Evolutionary conservation across 2,329 filamentous ascomycete genomes (phyloP), one percentile per base, ranked within the genome.

Genomic region (Pestalotiopsis sp.): DNA sequence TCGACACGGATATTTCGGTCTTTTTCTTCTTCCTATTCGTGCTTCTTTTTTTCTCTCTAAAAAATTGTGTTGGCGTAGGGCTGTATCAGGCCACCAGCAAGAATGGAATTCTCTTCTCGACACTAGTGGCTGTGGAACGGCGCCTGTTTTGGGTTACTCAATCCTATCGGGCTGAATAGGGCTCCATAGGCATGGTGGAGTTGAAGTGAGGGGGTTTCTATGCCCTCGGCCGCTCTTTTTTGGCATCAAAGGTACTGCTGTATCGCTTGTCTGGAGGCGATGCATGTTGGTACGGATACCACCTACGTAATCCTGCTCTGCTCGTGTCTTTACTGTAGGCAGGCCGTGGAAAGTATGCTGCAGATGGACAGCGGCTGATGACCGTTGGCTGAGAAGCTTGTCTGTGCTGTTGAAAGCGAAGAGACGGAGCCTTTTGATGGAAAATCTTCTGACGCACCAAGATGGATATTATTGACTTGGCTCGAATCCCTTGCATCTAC

Each of bases 401-500:
- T n/a, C 45, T 52, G 45, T 17, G n/a, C 45, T 52, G 45, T n/a
- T 52, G 6, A 17, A 52, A 52, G 45, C 45, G 45, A 52, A 36
- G n/a, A 17, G 57, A 59, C 23, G 57, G 20, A 59, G 25, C 27
- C 25, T 27, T 14, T 59, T 59, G 23, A 13, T 59, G n/a, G 12
- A 59, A 27, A 27, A 25, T 36, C 23, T 36, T 59, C 57, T 27
- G 27, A 59, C 25, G 57, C 57, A 36, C 13, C 57, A 36, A n/a
- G 23, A 59, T 59, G 57, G 57, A 59, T 39, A 62, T 62, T 14
- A 39, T 62, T 52, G 45, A 52, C 45, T 52, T 20, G 45, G 45
- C 17, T 52, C 20, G 14, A 52, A 52, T 52, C 45, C n/a, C 45
- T 52, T 52, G 45, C 45, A 52, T 49, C 41, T 17, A 49, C n/a